Evolutionary conservation across 2,329 filamentous ascomycete genomes (phyloP).

Genomic region (Aspergillus fischeri): DNA sequence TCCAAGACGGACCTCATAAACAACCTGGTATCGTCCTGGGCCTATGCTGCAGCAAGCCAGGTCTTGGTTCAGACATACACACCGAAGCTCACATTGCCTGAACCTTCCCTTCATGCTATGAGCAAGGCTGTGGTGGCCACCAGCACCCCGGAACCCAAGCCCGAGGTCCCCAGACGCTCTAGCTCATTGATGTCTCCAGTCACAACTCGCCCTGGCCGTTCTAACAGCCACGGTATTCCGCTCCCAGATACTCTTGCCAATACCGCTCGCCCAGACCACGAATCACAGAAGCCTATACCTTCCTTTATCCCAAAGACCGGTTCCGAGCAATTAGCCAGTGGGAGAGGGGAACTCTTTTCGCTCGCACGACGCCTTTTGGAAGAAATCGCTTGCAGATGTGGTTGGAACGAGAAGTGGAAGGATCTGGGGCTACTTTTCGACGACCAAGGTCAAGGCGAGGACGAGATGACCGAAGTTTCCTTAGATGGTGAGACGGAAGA

Average conservation of each 20-base stretch:
- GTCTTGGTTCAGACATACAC: constrained; percentile 41
- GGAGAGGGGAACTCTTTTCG: constrained; percentile 75
- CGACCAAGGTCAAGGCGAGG: constrained; percentile 24
- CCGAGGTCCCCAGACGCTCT: constrained; percentile 35
- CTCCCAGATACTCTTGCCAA: constrained; percentile 25
- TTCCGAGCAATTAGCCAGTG: constrained; percentile 75
- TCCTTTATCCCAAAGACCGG: constrained; percentile 49
- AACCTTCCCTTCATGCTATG: constrained; percentile 32
- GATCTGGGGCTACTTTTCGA: constrained; percentile 46
- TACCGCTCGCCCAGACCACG: constrained; percentile 43
- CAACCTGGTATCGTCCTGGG: constrained; percentile 48
- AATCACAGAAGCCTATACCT: constrained; percentile 38
- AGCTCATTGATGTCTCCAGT: constrained; percentile 32
- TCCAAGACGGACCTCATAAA: constrained; percentile 35
- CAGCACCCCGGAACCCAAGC: constrained; percentile 19
- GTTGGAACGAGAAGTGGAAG: constrained; percentile 75
- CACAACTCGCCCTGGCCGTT: constrained; percentile 17
- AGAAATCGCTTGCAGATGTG: constrained; percentile 63
- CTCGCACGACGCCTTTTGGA: constrained; percentile 77
- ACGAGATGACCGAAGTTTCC: constrained; percentile 33
- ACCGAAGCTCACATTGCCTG: constrained; percentile 32
- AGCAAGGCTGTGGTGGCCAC: constrained; percentile 19
- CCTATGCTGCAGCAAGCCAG: constrained; percentile 41
- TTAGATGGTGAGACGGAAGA: constrained; percentile 25
- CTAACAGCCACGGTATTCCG: constrained; percentile 28